A percentile compares a stretch with the other conserved stretches of the same genome.
Evolutionary conservation across 108 stramenopile species (phyloP).

Genomic region (Epithemia pelagica): DNA sequence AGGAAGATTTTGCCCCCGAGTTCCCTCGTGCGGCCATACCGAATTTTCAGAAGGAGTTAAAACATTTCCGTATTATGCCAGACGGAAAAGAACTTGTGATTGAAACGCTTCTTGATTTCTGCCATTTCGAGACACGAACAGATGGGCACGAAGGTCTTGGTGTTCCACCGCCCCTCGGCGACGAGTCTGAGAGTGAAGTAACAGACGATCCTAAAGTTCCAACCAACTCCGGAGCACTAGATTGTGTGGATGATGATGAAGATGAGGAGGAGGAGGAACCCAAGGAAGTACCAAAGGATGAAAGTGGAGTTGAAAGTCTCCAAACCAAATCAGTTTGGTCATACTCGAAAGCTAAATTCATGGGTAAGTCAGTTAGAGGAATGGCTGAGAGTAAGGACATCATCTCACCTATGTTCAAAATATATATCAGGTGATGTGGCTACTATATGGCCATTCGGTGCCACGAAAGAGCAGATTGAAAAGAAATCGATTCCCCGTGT

Average conservation of each 20-base stretch:
- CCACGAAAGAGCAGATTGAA: conserved; percentile 60
- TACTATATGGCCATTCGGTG: conserved; percentile 57
- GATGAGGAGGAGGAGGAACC: not conserved
- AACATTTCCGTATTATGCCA: conserved; percentile 78
- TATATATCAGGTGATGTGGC: conserved; percentile 70
- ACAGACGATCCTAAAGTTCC: conserved; percentile 11
- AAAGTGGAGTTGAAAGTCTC: not conserved
- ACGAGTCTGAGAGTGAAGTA: conserved; percentile 12
- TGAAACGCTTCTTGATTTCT: conserved; percentile 73
- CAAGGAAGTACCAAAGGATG: conserved; percentile 9
- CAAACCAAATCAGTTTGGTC: conserved; percentile 16
- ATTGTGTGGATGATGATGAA: not conserved
- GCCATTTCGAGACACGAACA: conserved; percentile 59
- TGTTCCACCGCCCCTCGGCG: conserved; percentile 40
- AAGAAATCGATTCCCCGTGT: conserved; percentile 47
- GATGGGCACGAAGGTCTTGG: conserved; percentile 58
- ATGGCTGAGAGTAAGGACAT: not conserved
- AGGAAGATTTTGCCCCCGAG: conserved; percentile 76
- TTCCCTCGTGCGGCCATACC: conserved; percentile 79
- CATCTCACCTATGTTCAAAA: not conserved
- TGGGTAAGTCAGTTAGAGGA: conserved; percentile 34
- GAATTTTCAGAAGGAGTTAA: conserved; percentile 81
- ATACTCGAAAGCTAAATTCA: conserved; percentile 43
- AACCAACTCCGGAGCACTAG: not conserved
- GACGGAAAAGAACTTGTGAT: conserved; percentile 74